phyloP scores from a whole-genome alignment of 2,329 filamentous ascomycete species.

The Scedosporium aurantiacum region DNA sequence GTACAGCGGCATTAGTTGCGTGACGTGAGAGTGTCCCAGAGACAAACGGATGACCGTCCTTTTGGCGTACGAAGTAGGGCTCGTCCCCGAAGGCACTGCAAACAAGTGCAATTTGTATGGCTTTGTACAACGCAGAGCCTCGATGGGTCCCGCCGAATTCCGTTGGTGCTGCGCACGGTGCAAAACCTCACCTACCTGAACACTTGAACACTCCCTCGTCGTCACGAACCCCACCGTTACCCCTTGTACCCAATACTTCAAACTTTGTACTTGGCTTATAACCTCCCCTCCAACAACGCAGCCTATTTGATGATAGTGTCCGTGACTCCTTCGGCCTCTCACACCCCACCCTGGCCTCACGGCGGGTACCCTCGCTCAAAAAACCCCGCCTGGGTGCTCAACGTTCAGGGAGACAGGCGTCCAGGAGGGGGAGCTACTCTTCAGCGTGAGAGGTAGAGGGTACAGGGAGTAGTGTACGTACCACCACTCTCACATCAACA shows the following conservation, averaged over 20 bases:
- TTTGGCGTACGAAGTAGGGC: too few species aligned
- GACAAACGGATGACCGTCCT: too few species aligned
- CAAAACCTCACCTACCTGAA: too few species aligned
- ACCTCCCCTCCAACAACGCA: not conserved
- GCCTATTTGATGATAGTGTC: not conserved
- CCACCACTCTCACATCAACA: not conserved
- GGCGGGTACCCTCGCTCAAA: not conserved
- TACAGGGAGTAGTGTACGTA: conserved; percentile 2
- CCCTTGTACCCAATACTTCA: not conserved
- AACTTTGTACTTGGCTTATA: not conserved
- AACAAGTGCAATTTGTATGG: too few species aligned
- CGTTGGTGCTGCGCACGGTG: too few species aligned
- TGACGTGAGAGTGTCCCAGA: too few species aligned
- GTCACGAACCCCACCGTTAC: not conserved
- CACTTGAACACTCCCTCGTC: too few species aligned
- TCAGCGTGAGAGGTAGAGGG: not conserved
- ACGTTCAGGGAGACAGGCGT: not conserved
- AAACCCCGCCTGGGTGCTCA: not conserved
- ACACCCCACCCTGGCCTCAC: not conserved
- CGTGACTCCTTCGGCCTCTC: not conserved
- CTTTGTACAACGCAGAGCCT: too few species aligned
- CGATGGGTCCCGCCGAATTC: too few species aligned
- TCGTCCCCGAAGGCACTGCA: too few species aligned
- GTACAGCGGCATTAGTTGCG: too few species aligned
- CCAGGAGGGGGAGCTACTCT: not conserved